Evolutionary conservation across 345 rosid genomes (phyloP), one percentile per base, ranked within the genome.

Genomic region (Physaria fendleri): DNA sequence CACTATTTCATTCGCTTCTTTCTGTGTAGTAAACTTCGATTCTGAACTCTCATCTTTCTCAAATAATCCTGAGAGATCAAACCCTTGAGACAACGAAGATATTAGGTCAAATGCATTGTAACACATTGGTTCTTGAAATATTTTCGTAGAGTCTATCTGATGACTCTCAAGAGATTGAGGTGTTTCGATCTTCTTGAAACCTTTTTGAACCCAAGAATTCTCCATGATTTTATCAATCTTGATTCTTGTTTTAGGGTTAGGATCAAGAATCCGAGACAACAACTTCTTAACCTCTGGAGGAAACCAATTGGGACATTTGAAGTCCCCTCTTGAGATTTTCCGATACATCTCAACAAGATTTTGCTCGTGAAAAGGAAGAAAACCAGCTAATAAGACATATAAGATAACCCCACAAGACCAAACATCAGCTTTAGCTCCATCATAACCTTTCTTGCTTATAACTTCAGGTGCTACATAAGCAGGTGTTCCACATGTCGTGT

Each of bases 401-500:
- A 90, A 64, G 54, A 90, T 68, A 27, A 85, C 93, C 11, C 97
- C 95, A 56, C 85, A 83, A 0, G 95, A 90, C 97, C 97, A 90
- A 25, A 87, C 85, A 63, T 90, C 97, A 0, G 93, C 82, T 69
- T 81, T 87, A 27, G 80, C 79, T 10, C 95, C 95, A 52, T 84
- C 90, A 4, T 90, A 90, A 14, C 95, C 97, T 69, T 73, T 84
- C 74, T 81, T 80, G 77, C 65, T 72, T 6, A 87, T 81, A 16
- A 90, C 79, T 65, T 90, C 97, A 0, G 97, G 95, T 0, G 97
- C 90, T 21, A 90, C 97, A 28, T 90, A 87, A 14, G 97, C 93
- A 0, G 97, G 95, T 10, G 97, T 90, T 22, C 97, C 93, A 34
- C 97, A 84, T n/a, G 95, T 78, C 21, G 95, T 90, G 65, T 90